phyloP scores from a whole-genome alignment of 1,284 basidiomycete genomes.

The Austroboletus novae-zelandiae region DNA sequence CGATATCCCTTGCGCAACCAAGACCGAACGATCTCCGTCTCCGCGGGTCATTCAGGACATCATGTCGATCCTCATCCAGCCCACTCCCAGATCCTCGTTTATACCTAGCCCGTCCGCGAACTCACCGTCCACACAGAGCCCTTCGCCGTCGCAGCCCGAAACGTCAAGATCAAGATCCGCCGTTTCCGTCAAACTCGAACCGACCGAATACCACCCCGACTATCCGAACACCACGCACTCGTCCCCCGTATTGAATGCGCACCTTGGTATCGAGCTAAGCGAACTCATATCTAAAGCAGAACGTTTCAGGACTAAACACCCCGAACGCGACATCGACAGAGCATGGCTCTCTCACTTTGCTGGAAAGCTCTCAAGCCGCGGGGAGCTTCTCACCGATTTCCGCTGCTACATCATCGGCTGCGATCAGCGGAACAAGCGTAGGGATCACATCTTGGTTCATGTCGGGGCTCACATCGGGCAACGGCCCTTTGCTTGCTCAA shows the following conservation, averaged over 20 bases:
- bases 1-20: neutral
- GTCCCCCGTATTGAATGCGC: slow-evolving; percentile 55
- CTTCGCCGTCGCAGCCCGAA: slow-evolving; percentile 5
- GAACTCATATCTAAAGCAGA: slow-evolving; percentile 54
- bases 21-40: slow-evolving; percentile 20
- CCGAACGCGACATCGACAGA: slow-evolving; percentile 56
- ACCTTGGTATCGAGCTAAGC: slow-evolving; percentile 52
- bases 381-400: slow-evolving; percentile 56
- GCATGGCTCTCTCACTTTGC: slow-evolving; percentile 62
- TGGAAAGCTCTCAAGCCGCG: slow-evolving; percentile 56
- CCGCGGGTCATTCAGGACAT: slow-evolving; percentile 33
- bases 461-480: slow-evolving; percentile 68
- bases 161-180: neutral
- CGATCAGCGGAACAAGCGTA: slow-evolving; percentile 60
- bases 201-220: neutral
- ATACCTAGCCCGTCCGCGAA: slow-evolving; percentile 6
- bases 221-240: slow-evolving; percentile 25
- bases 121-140: neutral
- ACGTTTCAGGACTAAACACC: slow-evolving; percentile 49
- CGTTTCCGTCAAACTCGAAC: slow-evolving; percentile 2
- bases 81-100: slow-evolving; percentile 10
- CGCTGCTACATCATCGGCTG: slow-evolving; percentile 65
- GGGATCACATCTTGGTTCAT: slow-evolving; percentile 70
- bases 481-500: slow-evolving; percentile 55
- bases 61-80: slow-evolving; percentile 30